Conservation (phyloP, 1,284 basidiomycete species). For the Gomphus bonarii region DNA sequence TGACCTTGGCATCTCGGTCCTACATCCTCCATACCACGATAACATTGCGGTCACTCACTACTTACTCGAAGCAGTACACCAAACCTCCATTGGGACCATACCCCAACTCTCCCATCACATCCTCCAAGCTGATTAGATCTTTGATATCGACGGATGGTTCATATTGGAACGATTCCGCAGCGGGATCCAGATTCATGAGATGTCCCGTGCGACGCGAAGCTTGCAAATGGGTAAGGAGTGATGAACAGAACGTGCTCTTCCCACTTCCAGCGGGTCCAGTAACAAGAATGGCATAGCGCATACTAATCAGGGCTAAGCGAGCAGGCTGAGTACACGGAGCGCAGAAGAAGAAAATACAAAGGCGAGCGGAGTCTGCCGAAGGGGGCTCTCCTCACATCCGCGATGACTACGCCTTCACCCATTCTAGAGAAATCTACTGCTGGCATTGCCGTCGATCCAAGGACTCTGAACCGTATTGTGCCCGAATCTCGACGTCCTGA, state of each 20-base stretch:
- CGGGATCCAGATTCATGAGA: slow-evolving; percentile 96
- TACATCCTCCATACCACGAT: background rate
- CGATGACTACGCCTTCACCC: slow-evolving; percentile 70
- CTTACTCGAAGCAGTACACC: slow-evolving; percentile 99
- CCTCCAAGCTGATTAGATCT: slow-evolving; percentile 86
- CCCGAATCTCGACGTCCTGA: slow-evolving; percentile 77
- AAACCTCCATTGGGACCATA: slow-evolving; percentile 97
- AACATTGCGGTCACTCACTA: slow-evolving; percentile 18
- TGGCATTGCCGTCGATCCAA: slow-evolving; percentile 78
- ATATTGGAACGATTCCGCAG: slow-evolving; percentile 87
- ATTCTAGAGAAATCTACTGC: slow-evolving; percentile 58
- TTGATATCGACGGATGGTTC: slow-evolving; percentile 92
- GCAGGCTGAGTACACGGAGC: background rate
- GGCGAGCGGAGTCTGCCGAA: background rate
- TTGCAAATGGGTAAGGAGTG: slow-evolving; percentile 86
- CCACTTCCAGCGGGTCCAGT: slow-evolving; percentile 95
- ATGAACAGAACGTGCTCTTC: slow-evolving; percentile 90
- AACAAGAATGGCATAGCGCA: slow-evolving; percentile 86
- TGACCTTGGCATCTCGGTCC: slow-evolving; percentile 23
- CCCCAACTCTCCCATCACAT: slow-evolving; percentile 93
- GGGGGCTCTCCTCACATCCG: background rate
- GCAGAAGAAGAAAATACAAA: background rate
- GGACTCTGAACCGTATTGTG: slow-evolving; percentile 79
- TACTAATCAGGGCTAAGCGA: slow-evolving; percentile 21
- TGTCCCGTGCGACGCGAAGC: slow-evolving; percentile 79